These are phyloP conservation scores for Fusarium sp. DNA, from an alignment of 2,329 filamentous ascomycete genomes.

Conservation along the genomic window DNA sequence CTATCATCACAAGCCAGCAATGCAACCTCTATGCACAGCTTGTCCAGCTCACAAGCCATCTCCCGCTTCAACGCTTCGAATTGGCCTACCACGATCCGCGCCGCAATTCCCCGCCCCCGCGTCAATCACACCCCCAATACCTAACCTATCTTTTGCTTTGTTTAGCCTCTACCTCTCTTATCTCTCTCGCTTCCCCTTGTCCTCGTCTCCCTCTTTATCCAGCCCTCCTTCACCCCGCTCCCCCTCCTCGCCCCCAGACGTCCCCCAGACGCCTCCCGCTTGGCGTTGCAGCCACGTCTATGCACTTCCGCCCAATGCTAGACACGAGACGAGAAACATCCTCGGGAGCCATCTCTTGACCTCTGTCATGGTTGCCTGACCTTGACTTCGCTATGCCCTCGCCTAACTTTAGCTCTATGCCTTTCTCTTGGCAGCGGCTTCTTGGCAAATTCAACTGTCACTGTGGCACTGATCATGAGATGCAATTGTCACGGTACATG, in stretches of 20 bases:
- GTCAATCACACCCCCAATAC: neutral
- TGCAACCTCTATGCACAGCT: neutral
- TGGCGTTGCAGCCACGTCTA: constrained; percentile 14
- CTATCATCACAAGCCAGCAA: neutral
- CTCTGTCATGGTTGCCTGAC: constrained; percentile 4
- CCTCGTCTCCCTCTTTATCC: neutral
- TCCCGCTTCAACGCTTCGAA: constrained; percentile 1
- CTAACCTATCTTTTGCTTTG: neutral
- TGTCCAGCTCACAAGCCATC: constrained; percentile 3
- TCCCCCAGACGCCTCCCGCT: constrained; percentile 27
- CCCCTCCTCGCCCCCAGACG: neutral
- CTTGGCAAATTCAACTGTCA: constrained; percentile 12
- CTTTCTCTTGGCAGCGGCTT: neutral
- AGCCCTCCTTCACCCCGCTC: neutral
- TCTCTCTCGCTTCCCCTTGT: neutral
- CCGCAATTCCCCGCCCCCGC: constrained; percentile 6
- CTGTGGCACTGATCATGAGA: constrained; percentile 22
- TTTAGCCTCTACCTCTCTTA: constrained; percentile 2
- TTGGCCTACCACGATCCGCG: constrained; percentile 14
- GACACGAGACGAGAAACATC: neutral
- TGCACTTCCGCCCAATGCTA: neutral
- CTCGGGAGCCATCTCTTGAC: neutral
- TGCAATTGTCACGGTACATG: constrained; percentile 1
- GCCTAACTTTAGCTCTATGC: neutral
- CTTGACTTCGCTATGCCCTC: neutral